These are phyloP conservation scores for Emiliania huxleyi DNA, from an alignment of 78 protist species.

Conservation along the genomic window DNA sequence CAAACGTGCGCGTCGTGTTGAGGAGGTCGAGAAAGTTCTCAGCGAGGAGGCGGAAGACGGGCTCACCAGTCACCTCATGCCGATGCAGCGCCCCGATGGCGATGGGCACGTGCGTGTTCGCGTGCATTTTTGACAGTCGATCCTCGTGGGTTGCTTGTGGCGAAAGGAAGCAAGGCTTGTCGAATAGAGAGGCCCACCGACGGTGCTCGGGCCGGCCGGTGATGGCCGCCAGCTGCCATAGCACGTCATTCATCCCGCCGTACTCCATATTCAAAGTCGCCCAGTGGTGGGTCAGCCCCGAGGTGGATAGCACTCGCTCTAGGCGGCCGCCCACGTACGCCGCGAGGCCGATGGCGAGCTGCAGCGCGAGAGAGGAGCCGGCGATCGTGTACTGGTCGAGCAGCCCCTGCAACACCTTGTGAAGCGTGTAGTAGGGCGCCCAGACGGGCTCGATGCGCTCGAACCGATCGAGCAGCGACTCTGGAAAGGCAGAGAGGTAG, in stretches of 20 bases:
- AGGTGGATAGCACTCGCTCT: no score
- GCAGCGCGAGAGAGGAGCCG: neutral
- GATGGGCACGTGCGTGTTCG: neutral
- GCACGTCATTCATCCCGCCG: constrained; percentile 3
- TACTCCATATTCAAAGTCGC: neutral
- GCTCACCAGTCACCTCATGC: neutral
- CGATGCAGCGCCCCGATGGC: neutral
- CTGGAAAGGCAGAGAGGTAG: neutral
- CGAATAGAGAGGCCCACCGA: neutral
- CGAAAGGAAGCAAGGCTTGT: neutral
- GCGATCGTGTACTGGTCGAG: neutral
- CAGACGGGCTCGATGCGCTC: neutral
- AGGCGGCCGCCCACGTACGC: neutral
- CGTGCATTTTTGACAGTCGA: neutral
- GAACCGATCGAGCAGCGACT: neutral
- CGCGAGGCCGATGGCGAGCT: neutral
- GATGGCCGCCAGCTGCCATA: neutral
- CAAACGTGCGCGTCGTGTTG: neutral
- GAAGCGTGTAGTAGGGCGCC: constrained; percentile 17
- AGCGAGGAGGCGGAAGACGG: neutral
- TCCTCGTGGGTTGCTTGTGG: neutral
- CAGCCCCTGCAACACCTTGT: constrained; percentile 4
- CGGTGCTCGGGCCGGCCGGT: neutral
- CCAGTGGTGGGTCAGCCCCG: neutral
- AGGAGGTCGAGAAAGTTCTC: neutral